A percentile compares a stretch with the other conserved stretches of the same genome.
Conservation (phyloP, 768 basidiomycete genomes). For the Hirschioporus abietinus region DNA sequence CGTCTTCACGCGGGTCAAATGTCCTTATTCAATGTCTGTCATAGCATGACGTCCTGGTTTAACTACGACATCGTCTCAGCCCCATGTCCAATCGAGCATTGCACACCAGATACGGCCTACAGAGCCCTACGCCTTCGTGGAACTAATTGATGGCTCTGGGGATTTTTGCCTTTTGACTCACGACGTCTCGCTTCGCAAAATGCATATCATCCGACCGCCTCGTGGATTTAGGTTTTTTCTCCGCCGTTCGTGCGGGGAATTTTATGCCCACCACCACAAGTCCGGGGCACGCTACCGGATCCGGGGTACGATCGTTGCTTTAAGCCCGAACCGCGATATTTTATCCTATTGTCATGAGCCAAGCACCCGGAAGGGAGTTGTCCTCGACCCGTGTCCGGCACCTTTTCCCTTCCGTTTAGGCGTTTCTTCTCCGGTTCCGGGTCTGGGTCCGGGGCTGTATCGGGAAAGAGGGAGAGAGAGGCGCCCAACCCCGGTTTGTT, state of each 20-base stretch:
- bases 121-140: background rate
- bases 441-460: background rate
- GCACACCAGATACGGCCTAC: background rate
- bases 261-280: background rate
- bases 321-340: too few relatives aligned
- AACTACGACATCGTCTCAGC: background rate
- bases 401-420: background rate
- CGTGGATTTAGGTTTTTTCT: slow-evolving; percentile 1
- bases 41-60: too few relatives aligned
- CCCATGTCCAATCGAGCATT: background rate
- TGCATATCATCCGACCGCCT: background rate
- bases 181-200: background rate
- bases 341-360: background rate
- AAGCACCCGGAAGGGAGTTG: background rate
- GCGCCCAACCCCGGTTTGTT: background rate
- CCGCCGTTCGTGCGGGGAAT: background rate
- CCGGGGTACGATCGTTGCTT: background rate
- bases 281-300: background rate
- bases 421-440: background rate
- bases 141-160: background rate
- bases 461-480: background rate
- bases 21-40: too few relatives aligned
- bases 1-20: background rate
- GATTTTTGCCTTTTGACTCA: background rate
- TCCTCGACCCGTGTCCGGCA: background rate